phyloP scores from a whole-genome alignment of 2,329 filamentous ascomycete species.

The Penicillium crustosum region DNA sequence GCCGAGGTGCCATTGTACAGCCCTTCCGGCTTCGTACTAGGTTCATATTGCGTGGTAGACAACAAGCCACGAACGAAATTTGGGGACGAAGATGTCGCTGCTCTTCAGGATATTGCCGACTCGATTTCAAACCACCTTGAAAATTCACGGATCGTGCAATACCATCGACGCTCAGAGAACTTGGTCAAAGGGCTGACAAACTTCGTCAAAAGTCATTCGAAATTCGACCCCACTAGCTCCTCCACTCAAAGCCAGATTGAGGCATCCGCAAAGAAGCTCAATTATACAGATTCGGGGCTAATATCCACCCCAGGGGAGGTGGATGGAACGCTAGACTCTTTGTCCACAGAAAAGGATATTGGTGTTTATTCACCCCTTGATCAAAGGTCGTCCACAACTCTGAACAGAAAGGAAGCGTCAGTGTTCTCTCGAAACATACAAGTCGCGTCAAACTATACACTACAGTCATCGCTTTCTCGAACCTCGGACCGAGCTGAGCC shows the following conservation, averaged over 20 bases:
- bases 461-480: conserved; percentile 6
- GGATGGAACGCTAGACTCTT: not conserved
- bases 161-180: conserved; percentile 56
- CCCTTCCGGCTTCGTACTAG: conserved; percentile 56
- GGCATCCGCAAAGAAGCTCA: not conserved
- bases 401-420: not conserved
- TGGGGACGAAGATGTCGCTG: conserved; percentile 33
- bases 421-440: not conserved
- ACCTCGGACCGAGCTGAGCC: not conserved
- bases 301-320: not conserved
- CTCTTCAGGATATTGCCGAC: conserved; percentile 57
- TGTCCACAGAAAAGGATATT: not conserved
- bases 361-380: not conserved
- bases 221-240: conserved; percentile 25
- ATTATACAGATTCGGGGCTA: not conserved
- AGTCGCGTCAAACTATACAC: not conserved
- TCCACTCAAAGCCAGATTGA: conserved; percentile 15
- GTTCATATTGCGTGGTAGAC: conserved; percentile 60
- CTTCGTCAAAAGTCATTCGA: conserved; percentile 48
- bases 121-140: conserved; percentile 61
- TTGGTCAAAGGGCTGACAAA: conserved; percentile 56
- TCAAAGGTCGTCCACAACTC: not conserved
- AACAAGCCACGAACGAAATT: conserved; percentile 53
- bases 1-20: conserved; percentile 62
- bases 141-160: conserved; percentile 54